A percentile compares a stretch with the other conserved stretches of the same genome.
phyloP scores from a whole-genome alignment of 495 filamentous ascomycete species.

The Acidomyces sp. region DNA sequence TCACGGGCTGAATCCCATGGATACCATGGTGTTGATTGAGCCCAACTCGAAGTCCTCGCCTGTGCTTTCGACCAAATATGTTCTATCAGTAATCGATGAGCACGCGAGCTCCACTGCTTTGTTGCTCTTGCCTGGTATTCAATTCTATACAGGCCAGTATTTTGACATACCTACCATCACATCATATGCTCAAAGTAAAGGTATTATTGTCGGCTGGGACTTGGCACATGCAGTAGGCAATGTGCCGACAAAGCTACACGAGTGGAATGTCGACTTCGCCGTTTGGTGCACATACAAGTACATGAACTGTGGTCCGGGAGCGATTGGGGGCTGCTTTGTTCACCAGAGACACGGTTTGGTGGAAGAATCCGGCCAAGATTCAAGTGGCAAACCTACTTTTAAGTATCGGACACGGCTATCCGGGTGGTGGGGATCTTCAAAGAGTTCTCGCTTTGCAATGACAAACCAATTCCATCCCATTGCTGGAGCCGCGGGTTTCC shows the following conservation, averaged over 20 bases:
- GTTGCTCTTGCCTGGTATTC: constrained; percentile 76
- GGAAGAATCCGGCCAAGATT: constrained; percentile 13
- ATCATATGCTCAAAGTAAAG: constrained; percentile 56
- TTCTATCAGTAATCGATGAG: constrained; percentile 59
- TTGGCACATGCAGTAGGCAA: constrained; percentile 92
- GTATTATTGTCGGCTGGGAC: constrained; percentile 83
- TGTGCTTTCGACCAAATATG: constrained; percentile 54
- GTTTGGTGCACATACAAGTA: constrained; percentile 99
- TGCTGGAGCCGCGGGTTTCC: constrained; percentile 54
- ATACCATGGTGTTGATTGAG: constrained; percentile 64
- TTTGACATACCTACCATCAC: constrained; percentile 83
- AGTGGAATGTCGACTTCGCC: constrained; percentile 92
- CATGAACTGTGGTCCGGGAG: constrained; percentile 79
- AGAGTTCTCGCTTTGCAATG: constrained; percentile 66
- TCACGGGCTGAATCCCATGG: constrained; percentile 53
- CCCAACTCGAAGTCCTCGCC: constrained; percentile 40
- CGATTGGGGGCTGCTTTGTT: constrained; percentile 77
- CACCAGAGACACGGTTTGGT: constrained; percentile 49
- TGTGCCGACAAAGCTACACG: constrained; percentile 66
- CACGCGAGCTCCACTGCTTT: constrained; percentile 68
- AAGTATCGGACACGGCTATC: constrained; percentile 47
- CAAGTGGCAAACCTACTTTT: constrained; percentile 20
- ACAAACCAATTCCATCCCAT: constrained; percentile 62
- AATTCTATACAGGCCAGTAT: constrained; percentile 89
- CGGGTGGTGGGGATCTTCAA: constrained; percentile 89